A percentile compares a stretch with the other conserved stretches of the same genome.
These are phyloP conservation scores for Parachaetomium inaequale DNA, from an alignment of 495 filamentous ascomycete genomes.

Conservation along the genomic window DNA sequence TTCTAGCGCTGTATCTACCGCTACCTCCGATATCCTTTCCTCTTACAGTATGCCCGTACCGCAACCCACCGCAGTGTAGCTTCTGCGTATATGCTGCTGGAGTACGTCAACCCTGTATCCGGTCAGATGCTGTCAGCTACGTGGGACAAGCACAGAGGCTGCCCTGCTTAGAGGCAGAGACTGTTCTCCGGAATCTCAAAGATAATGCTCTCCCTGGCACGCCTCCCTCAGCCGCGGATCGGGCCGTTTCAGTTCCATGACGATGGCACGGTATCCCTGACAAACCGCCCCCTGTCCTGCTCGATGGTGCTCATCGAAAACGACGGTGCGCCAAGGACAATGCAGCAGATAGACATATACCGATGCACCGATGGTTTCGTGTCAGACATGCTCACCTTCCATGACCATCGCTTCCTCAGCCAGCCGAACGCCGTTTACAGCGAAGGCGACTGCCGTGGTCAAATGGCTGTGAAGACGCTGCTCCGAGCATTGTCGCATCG, in stretches of 20 bases:
- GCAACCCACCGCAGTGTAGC: background rate
- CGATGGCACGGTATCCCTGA: conserved; percentile 1
- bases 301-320: background rate
- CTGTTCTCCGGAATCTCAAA: background rate
- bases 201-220: conserved; percentile 3
- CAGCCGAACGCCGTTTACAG: background rate
- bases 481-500: too few relatives aligned
- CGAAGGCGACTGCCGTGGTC: too few relatives aligned
- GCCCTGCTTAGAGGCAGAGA: background rate
- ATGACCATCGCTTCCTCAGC: background rate
- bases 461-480: too few relatives aligned
- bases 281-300: conserved; percentile 1
- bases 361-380: background rate
- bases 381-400: background rate
- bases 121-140: conserved; percentile 4
- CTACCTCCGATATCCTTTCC: background rate
- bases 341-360: background rate
- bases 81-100: background rate
- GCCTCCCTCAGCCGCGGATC: background rate
- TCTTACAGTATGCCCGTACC: background rate
- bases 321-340: background rate
- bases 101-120: background rate
- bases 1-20: background rate
- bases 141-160: background rate
- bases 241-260: background rate